Conservation (phyloP, 257 asterid genomes). For the Datura wrightii region DNA sequence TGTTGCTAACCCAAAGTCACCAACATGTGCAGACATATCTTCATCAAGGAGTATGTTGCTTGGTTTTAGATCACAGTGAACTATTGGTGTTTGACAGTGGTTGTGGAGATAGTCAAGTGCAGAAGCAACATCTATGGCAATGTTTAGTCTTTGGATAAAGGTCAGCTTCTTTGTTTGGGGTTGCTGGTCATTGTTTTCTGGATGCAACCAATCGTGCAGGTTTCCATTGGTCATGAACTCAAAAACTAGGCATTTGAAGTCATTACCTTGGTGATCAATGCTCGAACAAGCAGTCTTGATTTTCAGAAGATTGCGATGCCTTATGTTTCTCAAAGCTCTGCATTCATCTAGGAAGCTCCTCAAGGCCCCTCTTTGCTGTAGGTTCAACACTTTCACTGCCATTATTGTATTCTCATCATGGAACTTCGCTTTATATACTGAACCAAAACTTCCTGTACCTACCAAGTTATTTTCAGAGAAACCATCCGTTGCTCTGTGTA, state of each 20-base stretch:
- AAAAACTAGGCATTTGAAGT: slow-evolving; percentile 44
- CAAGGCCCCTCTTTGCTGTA: slow-evolving; percentile 36
- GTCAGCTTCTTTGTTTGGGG: neutral
- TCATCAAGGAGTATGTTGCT: slow-evolving; percentile 51
- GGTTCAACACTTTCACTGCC: slow-evolving; percentile 47
- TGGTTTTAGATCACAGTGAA: slow-evolving; percentile 56
- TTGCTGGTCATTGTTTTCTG: neutral
- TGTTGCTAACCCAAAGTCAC: slow-evolving; percentile 51
- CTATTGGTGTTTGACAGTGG: slow-evolving; percentile 37
- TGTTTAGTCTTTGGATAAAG: slow-evolving; percentile 38
- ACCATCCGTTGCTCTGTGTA: slow-evolving; percentile 43
- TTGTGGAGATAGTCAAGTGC: slow-evolving; percentile 50
- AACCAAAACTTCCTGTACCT: slow-evolving; percentile 52
- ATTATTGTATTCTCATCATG: slow-evolving; percentile 14
- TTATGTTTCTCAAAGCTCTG: slow-evolving; percentile 39
- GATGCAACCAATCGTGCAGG: slow-evolving; percentile 48
- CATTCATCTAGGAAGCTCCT: slow-evolving; percentile 51
- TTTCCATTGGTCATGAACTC: slow-evolving; percentile 48
- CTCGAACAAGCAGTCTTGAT: slow-evolving; percentile 44
- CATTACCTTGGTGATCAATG: slow-evolving; percentile 42
- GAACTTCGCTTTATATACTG: slow-evolving; percentile 42
- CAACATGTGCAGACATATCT: slow-evolving; percentile 44
- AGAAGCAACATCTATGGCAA: slow-evolving; percentile 47
- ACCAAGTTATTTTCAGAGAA: slow-evolving; percentile 42
- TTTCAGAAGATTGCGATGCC: slow-evolving; percentile 49